A percentile compares a stretch with the other conserved stretches of the same genome.
phyloP scores from a whole-genome alignment of 192 early-diverging fungal genomes.

The Backusella luteola region DNA sequence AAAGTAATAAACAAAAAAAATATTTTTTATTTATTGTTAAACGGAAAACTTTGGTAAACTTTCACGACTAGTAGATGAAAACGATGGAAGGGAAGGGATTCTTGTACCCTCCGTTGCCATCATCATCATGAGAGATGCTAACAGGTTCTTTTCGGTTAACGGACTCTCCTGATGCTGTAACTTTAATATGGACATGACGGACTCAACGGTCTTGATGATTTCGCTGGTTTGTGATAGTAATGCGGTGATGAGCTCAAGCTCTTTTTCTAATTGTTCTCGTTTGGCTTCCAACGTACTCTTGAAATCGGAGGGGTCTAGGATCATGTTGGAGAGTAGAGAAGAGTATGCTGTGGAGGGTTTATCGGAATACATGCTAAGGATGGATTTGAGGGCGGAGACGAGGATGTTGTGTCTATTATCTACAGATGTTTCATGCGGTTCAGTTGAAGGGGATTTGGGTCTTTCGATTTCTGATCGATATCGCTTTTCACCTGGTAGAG shows the following conservation, averaged over 20 bases:
- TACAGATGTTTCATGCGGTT: not conserved
- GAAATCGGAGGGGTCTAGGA: constrained; percentile 1
- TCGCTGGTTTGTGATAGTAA: constrained; percentile 10
- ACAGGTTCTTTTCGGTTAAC: not conserved
- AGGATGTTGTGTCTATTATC: not conserved
- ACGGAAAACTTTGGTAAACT: not conserved
- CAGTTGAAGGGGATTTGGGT: not conserved
- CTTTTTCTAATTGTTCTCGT: constrained; percentile 5
- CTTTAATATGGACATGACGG: not conserved
- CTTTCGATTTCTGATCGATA: not conserved
- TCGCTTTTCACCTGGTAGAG: not conserved
- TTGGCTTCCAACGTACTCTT: not conserved
- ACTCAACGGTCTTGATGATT: constrained; percentile 4
- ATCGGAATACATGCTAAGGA: not conserved
- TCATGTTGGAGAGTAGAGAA: not conserved
- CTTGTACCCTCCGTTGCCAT: not conserved
- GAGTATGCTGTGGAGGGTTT: not conserved
- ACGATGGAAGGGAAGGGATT: not conserved
- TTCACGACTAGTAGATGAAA: not conserved
- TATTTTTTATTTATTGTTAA: not conserved
- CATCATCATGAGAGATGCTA: constrained; percentile 3
- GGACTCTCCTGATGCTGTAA: not conserved
- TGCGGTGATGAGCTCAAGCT: not conserved
- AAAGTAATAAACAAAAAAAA: not conserved
- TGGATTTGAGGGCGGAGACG: not conserved